Evolutionary conservation across 2,329 filamentous ascomycete genomes (phyloP), one percentile per base, ranked within the genome.

Genomic region (Ceratocystiopsis sp.): DNA sequence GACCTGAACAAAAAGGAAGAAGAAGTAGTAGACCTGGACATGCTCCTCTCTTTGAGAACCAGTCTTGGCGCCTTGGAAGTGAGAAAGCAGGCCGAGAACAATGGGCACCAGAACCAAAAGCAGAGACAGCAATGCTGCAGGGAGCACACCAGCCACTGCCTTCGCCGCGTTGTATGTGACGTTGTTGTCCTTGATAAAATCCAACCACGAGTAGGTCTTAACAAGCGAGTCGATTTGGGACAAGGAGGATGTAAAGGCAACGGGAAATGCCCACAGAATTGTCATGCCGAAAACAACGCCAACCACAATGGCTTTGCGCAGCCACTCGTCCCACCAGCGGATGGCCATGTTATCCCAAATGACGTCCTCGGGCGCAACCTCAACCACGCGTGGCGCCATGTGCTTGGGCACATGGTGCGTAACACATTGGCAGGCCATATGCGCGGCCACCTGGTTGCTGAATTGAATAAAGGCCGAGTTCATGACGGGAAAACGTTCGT

Each of bases 381-480:
- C 91, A n/a, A 94, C 82, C 36, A 84, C 73, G 25, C 91, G 76
- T 0, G 91, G 91, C 1, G 84, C 73, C 91, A 98, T 98, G 38
- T 93, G 83, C 52, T 84, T 84, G 1, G 91, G 91, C 1, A 94
- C 61, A 54, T 98, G 91, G 57, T 96, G 86, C 35, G 82, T 86
- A 38, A 93, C 71, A 40, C 84, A 78, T 58, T 98, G 91, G 57
- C 86, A 95, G 45, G 89, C 91, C 91, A 98, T 96, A 55, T 98
- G 91, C 0, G 91, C 91, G 7, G 89, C 87, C 2, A 95, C 84
- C 57, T 98, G 91, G 55, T 95, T 82, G 55, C 98, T 94, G 69
- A 98, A 98, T 57, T 98, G 91, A 48, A 98, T 86, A 53, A 98
- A 98, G 0, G 91, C 91, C 1, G 89, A 94, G 54, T 84, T 94